phyloP scores from a whole-genome alignment of 1,284 basidiomycete genomes.

The Butyriboletus appendiculatus region DNA sequence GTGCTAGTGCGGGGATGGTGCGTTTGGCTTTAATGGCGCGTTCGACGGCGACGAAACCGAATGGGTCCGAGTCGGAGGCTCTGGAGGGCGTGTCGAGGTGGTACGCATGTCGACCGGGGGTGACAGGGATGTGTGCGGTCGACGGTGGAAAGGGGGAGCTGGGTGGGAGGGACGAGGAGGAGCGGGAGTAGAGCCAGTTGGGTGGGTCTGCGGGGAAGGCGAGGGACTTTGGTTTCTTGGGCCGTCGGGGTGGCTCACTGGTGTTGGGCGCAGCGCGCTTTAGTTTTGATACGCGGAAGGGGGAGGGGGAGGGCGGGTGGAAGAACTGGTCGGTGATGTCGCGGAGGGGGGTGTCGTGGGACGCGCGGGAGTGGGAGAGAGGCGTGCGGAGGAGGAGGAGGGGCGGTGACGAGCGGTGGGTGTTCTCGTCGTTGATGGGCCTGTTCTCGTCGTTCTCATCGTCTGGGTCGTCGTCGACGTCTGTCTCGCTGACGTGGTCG shows the following conservation, averaged over 20 bases:
- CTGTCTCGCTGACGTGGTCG: conserved; percentile 18
- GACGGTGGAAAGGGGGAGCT: conserved; percentile 35
- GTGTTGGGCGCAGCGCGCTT: conserved; percentile 16
- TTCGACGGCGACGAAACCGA: conserved; percentile 46
- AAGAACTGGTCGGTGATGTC: conserved; percentile 38
- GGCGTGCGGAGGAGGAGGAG: conserved; percentile 24
- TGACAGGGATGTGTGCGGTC: conserved; percentile 3
- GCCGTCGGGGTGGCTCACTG: conserved; percentile 32
- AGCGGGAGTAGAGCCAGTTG: conserved; percentile 28
- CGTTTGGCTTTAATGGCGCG: conserved; percentile 36
- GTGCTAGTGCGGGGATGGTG: background rate
- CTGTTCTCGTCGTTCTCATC: conserved; percentile 32
- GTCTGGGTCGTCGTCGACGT: conserved; percentile 16
- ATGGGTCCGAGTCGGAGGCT: conserved; percentile 41
- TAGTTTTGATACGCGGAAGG: conserved; percentile 26
- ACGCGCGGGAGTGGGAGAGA: conserved; percentile 16
- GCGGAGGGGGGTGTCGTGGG: conserved; percentile 27
- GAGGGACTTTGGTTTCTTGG: conserved; percentile 36
- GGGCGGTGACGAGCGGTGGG: conserved; percentile 13
- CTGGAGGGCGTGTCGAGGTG: conserved; percentile 21
- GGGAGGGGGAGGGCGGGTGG: conserved; percentile 35
- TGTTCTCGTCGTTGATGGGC: conserved; percentile 16
- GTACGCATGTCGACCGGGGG: conserved; percentile 20
- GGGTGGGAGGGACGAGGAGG: conserved; percentile 34
- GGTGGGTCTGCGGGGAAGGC: conserved; percentile 35